Evolutionary conservation across 129 eudicot species (phyloP).

Genomic region (Kitagawia praeruptora): DNA sequence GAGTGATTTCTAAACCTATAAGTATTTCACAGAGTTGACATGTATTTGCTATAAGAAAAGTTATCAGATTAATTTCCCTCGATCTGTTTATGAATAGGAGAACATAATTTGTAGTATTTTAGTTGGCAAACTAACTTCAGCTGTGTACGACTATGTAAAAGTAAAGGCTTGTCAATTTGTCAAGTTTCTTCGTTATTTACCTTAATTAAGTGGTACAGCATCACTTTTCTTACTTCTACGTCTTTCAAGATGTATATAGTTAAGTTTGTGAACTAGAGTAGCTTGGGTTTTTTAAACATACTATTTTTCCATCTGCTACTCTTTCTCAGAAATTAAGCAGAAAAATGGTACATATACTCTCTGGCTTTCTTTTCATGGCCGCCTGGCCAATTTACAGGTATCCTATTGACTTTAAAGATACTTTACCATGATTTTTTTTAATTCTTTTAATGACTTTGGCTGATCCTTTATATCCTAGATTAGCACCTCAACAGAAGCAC

Average conservation of each 20-base stretch:
- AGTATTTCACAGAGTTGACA: not conserved
- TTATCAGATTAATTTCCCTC: not conserved
- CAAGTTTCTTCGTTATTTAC: not conserved
- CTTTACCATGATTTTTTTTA: not conserved
- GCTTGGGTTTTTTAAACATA: not conserved
- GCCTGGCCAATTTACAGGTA: conserved; percentile 97
- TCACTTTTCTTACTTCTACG: not conserved
- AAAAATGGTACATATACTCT: conserved; percentile 88
- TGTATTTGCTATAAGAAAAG: not conserved
- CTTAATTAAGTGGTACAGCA: not conserved
- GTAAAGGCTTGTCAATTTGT: not conserved
- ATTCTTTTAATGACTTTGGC: conserved; percentile 16
- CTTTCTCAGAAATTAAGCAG: conserved; percentile 67
- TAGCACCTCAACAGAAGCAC: conserved; percentile 90
- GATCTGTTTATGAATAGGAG: not conserved
- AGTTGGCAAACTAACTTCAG: not conserved
- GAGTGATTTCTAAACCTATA: not conserved
- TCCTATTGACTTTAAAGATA: not conserved
- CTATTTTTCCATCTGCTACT: not conserved
- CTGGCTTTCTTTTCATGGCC: conserved; percentile 88
- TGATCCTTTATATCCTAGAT: conserved; percentile 66
- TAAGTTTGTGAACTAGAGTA: not conserved
- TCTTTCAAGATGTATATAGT: not conserved
- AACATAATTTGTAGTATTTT: not conserved
- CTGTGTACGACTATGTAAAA: not conserved